Conservation (phyloP, 306 rosid genomes). For the Acmispon strigosus region DNA sequence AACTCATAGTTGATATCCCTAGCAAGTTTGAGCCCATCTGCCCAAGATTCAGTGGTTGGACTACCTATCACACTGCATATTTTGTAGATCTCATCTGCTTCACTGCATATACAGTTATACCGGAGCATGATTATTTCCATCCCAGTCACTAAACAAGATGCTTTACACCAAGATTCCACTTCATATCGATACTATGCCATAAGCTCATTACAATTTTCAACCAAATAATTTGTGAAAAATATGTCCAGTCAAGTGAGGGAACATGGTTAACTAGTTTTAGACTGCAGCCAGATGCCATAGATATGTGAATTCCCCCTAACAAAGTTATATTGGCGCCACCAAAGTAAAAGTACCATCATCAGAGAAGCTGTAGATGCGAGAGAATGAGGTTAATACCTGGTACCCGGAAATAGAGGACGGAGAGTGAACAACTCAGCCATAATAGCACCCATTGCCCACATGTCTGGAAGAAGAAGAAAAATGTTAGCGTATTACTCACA, state of each 20-base stretch:
- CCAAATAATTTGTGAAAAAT: not conserved
- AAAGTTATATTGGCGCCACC: not conserved
- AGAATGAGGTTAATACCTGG: constrained; percentile 41
- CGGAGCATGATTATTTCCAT: not conserved
- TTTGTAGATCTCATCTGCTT: constrained; percentile 86
- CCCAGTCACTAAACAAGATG: not conserved
- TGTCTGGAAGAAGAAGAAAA: constrained; percentile 41
- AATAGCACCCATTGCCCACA: constrained; percentile 99
- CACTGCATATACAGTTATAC: constrained; percentile 47
- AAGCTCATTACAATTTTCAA: not conserved
- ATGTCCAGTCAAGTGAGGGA: not conserved
- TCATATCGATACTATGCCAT: not conserved
- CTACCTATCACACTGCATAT: constrained; percentile 88
- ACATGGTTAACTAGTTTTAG: not conserved
- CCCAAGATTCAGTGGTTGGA: constrained; percentile 79
- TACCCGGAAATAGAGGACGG: constrained; percentile 88
- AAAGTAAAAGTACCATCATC: not conserved
- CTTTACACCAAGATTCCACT: not conserved
- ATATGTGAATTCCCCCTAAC: not conserved
- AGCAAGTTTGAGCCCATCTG: constrained; percentile 78
- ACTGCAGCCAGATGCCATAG: not conserved
- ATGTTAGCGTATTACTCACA: not conserved
- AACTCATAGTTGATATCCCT: constrained; percentile 81
- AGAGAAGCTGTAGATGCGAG: not conserved
- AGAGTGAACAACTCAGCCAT: constrained; percentile 87